These are phyloP conservation scores for Planoprotostelium fungivorum DNA, from an alignment of 78 protist genomes.

Conservation along the genomic window DNA sequence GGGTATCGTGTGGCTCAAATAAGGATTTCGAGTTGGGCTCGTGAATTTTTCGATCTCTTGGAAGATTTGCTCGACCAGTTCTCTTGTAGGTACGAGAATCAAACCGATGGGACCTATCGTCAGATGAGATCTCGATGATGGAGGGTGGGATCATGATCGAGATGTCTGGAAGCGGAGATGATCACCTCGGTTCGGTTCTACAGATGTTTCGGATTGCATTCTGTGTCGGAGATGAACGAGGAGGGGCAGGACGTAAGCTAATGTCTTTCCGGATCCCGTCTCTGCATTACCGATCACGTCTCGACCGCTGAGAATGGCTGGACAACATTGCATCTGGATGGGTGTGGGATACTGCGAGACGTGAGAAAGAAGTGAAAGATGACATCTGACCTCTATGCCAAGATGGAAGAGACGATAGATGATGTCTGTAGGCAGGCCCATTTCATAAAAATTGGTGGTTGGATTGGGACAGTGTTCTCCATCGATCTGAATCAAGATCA, in stretches of 20 bases:
- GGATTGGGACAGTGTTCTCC: background rate
- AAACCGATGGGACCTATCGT: constrained; percentile 86
- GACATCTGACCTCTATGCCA: background rate
- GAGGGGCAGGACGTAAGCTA: constrained; percentile 92
- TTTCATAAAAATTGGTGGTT: background rate
- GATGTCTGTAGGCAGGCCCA: background rate
- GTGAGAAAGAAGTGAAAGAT: background rate
- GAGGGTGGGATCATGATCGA: too few relatives aligned
- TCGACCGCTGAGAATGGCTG: constrained; percentile 21
- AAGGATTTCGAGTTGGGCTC: background rate
- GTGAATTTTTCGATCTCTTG: background rate
- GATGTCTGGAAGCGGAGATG: constrained; percentile 16
- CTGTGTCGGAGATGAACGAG: constrained; percentile 19
- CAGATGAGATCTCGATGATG: background rate
- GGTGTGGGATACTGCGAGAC: constrained; percentile 33
- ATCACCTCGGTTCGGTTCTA: background rate
- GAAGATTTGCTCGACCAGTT: constrained; percentile 93
- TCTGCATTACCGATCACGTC: constrained; percentile 72
- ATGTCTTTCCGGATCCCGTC: constrained; percentile 99
- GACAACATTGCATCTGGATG: constrained; percentile 60
- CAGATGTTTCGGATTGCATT: background rate
- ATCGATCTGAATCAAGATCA: background rate
- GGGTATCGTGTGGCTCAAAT: too few relatives aligned
- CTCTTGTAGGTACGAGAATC: constrained; percentile 97
- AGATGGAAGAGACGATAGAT: background rate